Conservation (phyloP, 371 early-diverging fungal genomes). For the Rhizopus sp. region DNA sequence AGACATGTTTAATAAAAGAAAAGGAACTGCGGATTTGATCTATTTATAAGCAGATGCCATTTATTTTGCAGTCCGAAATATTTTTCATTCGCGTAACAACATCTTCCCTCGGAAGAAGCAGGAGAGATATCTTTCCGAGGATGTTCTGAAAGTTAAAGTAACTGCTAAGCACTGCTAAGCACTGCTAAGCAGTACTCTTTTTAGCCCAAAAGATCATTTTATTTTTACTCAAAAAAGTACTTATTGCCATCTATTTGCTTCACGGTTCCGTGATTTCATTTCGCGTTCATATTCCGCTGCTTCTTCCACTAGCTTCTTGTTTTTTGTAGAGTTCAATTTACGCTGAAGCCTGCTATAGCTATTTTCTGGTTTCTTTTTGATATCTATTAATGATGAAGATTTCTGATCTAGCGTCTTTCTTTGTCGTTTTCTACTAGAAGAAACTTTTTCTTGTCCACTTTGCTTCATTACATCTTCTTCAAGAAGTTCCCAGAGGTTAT, state of each 20-base stretch:
- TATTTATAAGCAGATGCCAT: no score
- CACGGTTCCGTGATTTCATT: slow-evolving; percentile 27
- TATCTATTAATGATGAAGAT: slow-evolving; percentile 50
- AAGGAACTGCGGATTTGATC: no score
- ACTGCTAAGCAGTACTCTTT: no score
- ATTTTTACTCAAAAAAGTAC: background rate
- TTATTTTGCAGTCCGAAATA: no score
- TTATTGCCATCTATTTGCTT: slow-evolving; percentile 13
- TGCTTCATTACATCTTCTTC: slow-evolving; percentile 58
- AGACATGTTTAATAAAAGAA: no score
- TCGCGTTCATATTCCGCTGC: slow-evolving; percentile 38
- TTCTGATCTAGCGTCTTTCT: slow-evolving; percentile 7
- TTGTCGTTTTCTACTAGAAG: slow-evolving; percentile 22
- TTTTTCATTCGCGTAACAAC: no score
- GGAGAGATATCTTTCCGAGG: no score
- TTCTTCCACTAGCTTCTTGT: slow-evolving; percentile 34
- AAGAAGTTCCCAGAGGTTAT: slow-evolving; percentile 56
- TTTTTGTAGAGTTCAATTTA: slow-evolving; percentile 29
- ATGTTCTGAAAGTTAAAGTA: no score
- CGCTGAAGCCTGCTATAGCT: slow-evolving; percentile 43
- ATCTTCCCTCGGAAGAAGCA: no score
- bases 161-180: no score
- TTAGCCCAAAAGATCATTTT: no score
- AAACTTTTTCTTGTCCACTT: slow-evolving; percentile 39
- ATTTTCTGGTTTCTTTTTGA: slow-evolving; percentile 54